Conservation (phyloP, 2,329 filamentous ascomycete genomes). For the Epichloe typhina region DNA sequence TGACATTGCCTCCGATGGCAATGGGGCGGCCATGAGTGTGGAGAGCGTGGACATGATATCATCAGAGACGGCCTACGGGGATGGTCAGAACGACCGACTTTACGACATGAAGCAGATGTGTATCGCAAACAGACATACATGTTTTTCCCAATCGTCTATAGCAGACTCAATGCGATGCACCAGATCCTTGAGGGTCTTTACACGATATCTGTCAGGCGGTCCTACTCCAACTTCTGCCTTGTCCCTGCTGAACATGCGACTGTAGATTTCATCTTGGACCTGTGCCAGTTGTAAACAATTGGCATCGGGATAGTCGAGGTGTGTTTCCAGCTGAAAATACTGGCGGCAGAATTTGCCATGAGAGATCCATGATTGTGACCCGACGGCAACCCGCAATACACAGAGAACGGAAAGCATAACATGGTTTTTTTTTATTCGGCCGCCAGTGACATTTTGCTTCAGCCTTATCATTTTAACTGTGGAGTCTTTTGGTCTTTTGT, state of each 20-base stretch:
- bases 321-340: constrained; percentile 61
- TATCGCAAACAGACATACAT: constrained; percentile 49
- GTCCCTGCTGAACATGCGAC: constrained; percentile 50
- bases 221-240: constrained; percentile 39
- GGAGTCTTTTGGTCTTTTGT: no score
- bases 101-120: neutral
- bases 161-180: constrained; percentile 56
- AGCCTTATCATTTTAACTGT: neutral
- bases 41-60: constrained; percentile 60
- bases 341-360: constrained; percentile 47
- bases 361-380: neutral
- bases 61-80: constrained; percentile 64
- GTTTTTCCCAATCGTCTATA: constrained; percentile 69
- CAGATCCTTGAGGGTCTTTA: constrained; percentile 61
- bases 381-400: neutral
- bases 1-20: constrained; percentile 50
- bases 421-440: neutral
- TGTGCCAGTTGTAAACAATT: constrained; percentile 42
- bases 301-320: constrained; percentile 50
- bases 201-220: constrained; percentile 56
- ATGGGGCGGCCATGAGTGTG: constrained; percentile 46
- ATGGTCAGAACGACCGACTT: constrained; percentile 12
- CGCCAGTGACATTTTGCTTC: neutral
- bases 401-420: neutral
- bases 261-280: constrained; percentile 55